Base-by-base conservation (phyloP, 768 basidiomycete species). In the Leccinum uliginosum region DNA sequence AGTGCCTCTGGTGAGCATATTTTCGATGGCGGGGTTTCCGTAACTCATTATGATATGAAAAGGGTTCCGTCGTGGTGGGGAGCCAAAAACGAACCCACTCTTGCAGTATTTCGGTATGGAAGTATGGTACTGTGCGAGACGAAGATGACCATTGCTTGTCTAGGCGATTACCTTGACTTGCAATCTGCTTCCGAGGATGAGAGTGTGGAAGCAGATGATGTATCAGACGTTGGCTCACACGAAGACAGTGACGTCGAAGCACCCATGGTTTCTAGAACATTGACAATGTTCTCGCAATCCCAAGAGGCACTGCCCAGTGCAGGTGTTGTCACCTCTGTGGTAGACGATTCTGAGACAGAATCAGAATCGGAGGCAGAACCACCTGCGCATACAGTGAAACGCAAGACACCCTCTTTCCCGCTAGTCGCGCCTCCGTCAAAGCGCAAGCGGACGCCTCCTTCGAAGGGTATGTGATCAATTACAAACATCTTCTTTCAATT, bases 161-260 rank as follows among this genome's bases (percentile, higher is more conserved):
- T 56, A 76, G 79, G 68, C 7, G 64, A 73, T 56, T 74, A 78
- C 45, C 61, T 85, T 38, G 78, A 77, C 38, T 63, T 84, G 17
- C 79, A 81, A 29, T 83, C 83, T 26, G 83, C 76, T 21, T 80
- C 79, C 8, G 82, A 83, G 60, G 67, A 72, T 17, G 71, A 70
- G 38, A 35, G 0, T 7, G 53, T 59, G 32, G 66, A 60, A 7
- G 63, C 62, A 8, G 62, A 57, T 8, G 71, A 65, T 3, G 60
- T 58, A 8, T 54, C 59, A 5, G 62, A 65, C 32, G 29, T 35
- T 11, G 62, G 59, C 26, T 62, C 62, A 19, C 59, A 65, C 34
- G 60, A 63, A 35, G 68, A 67, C 44, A 67, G 68, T 35, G 69
- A 69, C n/a, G 61, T 19, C 17, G 61, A 62, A 8, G 51, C 49